Conservation (phyloP, 805 yeast species). For the Cyberlindnera galapagoensis region DNA sequence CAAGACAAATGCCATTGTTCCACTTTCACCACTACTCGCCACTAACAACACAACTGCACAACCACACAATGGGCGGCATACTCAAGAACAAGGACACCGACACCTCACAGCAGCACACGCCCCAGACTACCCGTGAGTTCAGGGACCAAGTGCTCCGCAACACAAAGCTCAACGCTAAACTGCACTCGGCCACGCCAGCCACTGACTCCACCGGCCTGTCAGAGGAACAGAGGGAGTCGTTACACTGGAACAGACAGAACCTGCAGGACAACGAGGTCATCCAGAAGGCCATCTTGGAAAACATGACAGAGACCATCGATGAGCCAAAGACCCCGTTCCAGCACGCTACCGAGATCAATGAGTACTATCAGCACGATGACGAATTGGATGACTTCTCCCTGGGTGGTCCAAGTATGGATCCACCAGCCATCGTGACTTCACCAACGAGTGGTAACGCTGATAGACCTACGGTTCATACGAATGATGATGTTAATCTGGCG, state of each 20-base stretch:
- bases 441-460: not conserved
- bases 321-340: slow-evolving; percentile 96
- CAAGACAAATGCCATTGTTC: too few relatives aligned
- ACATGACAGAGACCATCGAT: slow-evolving; percentile 52
- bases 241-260: slow-evolving; percentile 84
- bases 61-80: slow-evolving; percentile 38
- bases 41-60: too few relatives aligned
- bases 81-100: slow-evolving; percentile 41
- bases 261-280: slow-evolving; percentile 52
- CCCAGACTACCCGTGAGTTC: slow-evolving; percentile 35
- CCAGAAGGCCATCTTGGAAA: slow-evolving; percentile 53
- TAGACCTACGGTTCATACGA: slow-evolving; percentile 39
- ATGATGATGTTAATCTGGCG: too few relatives aligned
- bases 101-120: too few relatives aligned
- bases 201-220: slow-evolving; percentile 20
- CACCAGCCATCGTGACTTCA: too few relatives aligned
- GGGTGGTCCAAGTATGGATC: too few relatives aligned
- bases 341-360: slow-evolving; percentile 73
- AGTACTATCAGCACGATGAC: slow-evolving; percentile 71
- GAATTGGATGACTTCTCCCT: slow-evolving; percentile 44
- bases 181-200: slow-evolving; percentile 25
- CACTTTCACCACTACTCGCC: too few relatives aligned
- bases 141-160: slow-evolving; percentile 74
- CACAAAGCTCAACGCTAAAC: slow-evolving; percentile 67
- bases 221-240: slow-evolving; percentile 29